Evolutionary conservation across 768 basidiomycete genomes (phyloP).

Genomic region (Rhodotorula kratochvilovae): DNA sequence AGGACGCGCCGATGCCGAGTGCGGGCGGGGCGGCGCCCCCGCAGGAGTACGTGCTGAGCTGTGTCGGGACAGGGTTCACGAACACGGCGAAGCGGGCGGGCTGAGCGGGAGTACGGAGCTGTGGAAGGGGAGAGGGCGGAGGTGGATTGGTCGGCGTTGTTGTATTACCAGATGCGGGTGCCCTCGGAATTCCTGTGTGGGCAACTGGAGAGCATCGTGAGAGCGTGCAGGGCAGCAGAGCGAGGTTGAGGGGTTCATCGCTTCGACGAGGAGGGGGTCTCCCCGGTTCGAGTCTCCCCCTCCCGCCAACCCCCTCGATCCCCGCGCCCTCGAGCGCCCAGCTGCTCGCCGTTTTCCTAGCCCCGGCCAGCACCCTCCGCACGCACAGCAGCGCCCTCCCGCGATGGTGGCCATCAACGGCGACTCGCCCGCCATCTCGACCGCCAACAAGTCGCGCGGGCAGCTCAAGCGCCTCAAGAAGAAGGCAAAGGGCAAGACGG

Average conservation of each 20-base stretch:
- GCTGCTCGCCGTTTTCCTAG: too few species aligned
- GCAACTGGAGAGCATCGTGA: not conserved
- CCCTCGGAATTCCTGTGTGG: not conserved
- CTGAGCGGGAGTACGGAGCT: not conserved
- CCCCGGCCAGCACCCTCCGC: not conserved
- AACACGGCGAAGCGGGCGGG: constrained; percentile 58
- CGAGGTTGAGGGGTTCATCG: too few species aligned
- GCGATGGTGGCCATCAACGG: not conserved
- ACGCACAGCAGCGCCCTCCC: too few species aligned
- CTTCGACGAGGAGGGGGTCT: too few species aligned
- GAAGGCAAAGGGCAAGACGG: constrained; percentile 20
- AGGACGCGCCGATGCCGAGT: constrained; percentile 16
- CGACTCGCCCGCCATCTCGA: constrained; percentile 6
- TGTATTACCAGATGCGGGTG: not conserved
- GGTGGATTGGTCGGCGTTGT: not conserved
- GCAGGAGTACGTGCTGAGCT: constrained; percentile 71
- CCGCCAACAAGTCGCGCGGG: constrained; percentile 28
- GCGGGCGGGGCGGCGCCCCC: constrained; percentile 52
- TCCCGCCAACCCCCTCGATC: too few species aligned
- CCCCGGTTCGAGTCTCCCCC: too few species aligned
- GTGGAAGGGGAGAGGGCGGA: too few species aligned
- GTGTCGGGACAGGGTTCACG: constrained; percentile 85
- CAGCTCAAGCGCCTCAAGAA: constrained; percentile 39
- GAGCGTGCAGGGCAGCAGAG: not conserved
- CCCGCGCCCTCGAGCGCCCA: too few species aligned